Evolutionary conservation across 176 grass and related monocot genomes (phyloP).

Genomic region (Hsuehochloa calcarea): DNA sequence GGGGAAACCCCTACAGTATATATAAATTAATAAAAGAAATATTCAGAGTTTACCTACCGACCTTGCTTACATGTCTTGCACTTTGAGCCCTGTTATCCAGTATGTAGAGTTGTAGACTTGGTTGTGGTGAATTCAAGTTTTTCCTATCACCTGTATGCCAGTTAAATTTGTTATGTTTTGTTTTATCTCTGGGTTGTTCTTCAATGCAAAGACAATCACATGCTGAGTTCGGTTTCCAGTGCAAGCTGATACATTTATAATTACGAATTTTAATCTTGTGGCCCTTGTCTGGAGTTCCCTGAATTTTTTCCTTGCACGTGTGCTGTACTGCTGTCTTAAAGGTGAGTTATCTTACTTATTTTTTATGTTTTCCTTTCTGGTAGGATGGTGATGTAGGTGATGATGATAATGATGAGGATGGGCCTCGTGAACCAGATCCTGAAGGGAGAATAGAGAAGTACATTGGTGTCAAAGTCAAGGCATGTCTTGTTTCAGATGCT

Average conservation of each 20-base stretch:
- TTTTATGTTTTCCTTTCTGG: constrained; percentile 19
- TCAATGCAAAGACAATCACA: background rate
- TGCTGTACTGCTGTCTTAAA: background rate
- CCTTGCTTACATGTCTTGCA: background rate
- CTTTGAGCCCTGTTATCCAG: background rate
- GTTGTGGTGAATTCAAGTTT: constrained; percentile 8
- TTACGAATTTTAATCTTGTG: background rate
- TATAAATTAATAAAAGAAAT: no score
- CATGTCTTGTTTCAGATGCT: constrained; percentile 23
- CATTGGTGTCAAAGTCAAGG: constrained; percentile 98
- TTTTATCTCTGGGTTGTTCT: background rate
- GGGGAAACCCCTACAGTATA: no score
- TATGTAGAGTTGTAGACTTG: background rate
- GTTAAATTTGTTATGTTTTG: background rate
- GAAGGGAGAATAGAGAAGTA: constrained; percentile 96
- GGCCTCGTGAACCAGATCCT: constrained; percentile 66
- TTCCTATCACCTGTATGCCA: background rate
- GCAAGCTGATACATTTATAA: background rate
- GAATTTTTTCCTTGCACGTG: background rate
- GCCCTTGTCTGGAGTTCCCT: background rate
- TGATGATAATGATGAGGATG: constrained; percentile 88
- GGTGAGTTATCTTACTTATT: background rate
- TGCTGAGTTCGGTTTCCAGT: background rate
- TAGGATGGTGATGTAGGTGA: constrained; percentile 87
- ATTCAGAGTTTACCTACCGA: background rate